Evolutionary conservation across 2,329 filamentous ascomycete species (phyloP).

Genomic region (Aspergillus cejpii): DNA sequence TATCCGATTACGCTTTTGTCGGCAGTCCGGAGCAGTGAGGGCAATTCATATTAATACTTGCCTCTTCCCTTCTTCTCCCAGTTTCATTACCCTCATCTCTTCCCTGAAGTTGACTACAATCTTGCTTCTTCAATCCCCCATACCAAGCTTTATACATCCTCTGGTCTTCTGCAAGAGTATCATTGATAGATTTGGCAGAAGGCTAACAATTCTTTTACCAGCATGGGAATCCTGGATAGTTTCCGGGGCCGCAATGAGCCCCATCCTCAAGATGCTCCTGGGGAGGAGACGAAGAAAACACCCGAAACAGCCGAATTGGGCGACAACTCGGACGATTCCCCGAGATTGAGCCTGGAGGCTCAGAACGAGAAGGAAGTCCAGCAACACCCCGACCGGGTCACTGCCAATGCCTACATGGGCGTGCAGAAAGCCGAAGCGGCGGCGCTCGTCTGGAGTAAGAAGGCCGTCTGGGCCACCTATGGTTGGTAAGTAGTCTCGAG

Average conservation of each 20-base stretch:
- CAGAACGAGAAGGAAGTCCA: constrained; percentile 26
- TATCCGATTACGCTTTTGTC: too few species aligned
- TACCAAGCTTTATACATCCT: too few species aligned
- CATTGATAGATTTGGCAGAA: too few species aligned
- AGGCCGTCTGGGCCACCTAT: constrained; percentile 31
- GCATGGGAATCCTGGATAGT: constrained; percentile 1
- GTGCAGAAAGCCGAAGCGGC: constrained; percentile 45
- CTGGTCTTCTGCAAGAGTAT: too few species aligned
- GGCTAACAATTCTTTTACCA: background rate
- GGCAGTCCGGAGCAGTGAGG: too few species aligned
- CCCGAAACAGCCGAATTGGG: constrained; percentile 1
- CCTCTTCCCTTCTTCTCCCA: too few species aligned
- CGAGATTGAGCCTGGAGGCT: constrained; percentile 22
- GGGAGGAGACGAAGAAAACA: background rate
- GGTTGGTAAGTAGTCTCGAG: constrained; percentile 23
- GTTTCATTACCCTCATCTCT: too few species aligned
- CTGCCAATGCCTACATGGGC: constrained; percentile 32
- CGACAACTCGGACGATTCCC: constrained; percentile 13
- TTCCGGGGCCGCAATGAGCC: background rate
- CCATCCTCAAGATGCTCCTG: background rate
- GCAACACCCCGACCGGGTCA: constrained; percentile 20
- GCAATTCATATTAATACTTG: too few species aligned
- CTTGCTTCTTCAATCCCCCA: background rate
- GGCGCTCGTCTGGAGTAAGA: constrained; percentile 42
- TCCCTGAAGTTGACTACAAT: too few species aligned